These are phyloP conservation scores for Cryptococcus maquisensis DNA, from an alignment of 1,284 basidiomycete species.

Conservation along the genomic window DNA sequence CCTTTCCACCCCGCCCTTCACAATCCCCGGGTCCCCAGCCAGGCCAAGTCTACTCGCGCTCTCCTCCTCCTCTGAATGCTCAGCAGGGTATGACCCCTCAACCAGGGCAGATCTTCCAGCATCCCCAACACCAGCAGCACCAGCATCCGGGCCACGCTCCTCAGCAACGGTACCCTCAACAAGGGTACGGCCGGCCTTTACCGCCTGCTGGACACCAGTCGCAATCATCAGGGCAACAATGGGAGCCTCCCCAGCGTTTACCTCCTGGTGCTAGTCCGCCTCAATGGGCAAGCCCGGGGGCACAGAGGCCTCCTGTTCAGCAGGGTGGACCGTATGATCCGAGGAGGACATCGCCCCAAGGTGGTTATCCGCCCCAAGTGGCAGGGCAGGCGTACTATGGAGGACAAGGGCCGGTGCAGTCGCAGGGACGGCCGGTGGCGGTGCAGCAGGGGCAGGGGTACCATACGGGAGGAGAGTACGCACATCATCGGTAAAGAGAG, in stretches of 20 bases:
- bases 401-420: not conserved
- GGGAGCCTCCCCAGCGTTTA: slow-evolving; percentile 23
- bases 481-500: not conserved
- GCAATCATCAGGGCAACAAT: slow-evolving; percentile 4
- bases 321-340: not conserved
- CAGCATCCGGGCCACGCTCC: slow-evolving; percentile 2
- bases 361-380: not conserved
- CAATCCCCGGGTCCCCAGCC: slow-evolving; percentile 18
- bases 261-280: slow-evolving; percentile 20
- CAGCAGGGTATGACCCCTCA: slow-evolving; percentile 22
- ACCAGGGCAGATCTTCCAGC: slow-evolving; percentile 47
- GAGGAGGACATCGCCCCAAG: not conserved
- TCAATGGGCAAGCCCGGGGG: not conserved
- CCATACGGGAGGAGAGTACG: not conserved
- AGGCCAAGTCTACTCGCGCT: slow-evolving; percentile 13
- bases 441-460: slow-evolving; percentile 1
- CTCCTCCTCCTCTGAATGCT: slow-evolving; percentile 1
- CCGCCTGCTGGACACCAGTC: slow-evolving; percentile 8
- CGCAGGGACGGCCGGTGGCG: not conserved
- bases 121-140: slow-evolving; percentile 19
- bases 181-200: slow-evolving; percentile 8
- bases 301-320: not conserved
- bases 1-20: slow-evolving; percentile 13
- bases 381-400: not conserved
- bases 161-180: slow-evolving; percentile 1